These are phyloP conservation scores for Ilyonectria mors-panacis DNA, from an alignment of 2,329 filamentous ascomycete species.

Conservation along the genomic window DNA sequence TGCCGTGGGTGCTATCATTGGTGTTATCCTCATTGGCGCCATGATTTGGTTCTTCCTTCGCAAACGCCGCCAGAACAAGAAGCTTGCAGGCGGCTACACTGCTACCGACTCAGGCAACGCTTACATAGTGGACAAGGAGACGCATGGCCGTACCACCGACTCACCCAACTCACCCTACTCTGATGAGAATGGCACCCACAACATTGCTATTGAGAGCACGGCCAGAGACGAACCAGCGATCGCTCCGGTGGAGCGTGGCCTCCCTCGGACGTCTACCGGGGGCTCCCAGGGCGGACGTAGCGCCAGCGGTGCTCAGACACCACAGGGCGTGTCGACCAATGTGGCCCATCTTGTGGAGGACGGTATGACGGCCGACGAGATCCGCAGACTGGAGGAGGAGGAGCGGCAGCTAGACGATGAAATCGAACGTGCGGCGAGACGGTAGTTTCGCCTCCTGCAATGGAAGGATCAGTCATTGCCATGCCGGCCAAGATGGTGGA, in stretches of 20 bases:
- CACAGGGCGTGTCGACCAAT: conserved; percentile 52
- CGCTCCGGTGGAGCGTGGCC: conserved; percentile 16
- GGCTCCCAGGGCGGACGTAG: conserved; percentile 36
- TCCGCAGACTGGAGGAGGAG: conserved; percentile 69
- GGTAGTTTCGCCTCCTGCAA: conserved; percentile 37
- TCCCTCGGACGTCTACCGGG: conserved; percentile 35
- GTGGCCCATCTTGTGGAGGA: conserved; percentile 71
- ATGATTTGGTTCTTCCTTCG: conserved; percentile 62
- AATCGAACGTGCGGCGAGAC: conserved; percentile 63
- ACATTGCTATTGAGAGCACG: conserved; percentile 39
- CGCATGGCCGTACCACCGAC: conserved; percentile 53
- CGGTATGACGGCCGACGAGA: conserved; percentile 72
- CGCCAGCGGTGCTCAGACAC: conserved; percentile 43
- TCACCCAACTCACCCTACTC: conserved; percentile 61
- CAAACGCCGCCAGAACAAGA: conserved; percentile 53
- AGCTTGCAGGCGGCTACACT: conserved; percentile 40
- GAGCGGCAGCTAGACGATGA: conserved; percentile 70
- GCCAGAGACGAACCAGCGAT: conserved; percentile 28
- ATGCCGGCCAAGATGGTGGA: conserved; percentile 21
- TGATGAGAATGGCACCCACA: conserved; percentile 55
- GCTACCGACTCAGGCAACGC: conserved; percentile 50
- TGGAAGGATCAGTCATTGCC: conserved; percentile 16
- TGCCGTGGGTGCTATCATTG: conserved; percentile 58
- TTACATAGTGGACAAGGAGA: conserved; percentile 65
- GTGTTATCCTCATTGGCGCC: conserved; percentile 57